These are phyloP conservation scores for Apiospora phragmitis DNA, from an alignment of 2,329 filamentous ascomycete genomes.

Conservation along the genomic window DNA sequence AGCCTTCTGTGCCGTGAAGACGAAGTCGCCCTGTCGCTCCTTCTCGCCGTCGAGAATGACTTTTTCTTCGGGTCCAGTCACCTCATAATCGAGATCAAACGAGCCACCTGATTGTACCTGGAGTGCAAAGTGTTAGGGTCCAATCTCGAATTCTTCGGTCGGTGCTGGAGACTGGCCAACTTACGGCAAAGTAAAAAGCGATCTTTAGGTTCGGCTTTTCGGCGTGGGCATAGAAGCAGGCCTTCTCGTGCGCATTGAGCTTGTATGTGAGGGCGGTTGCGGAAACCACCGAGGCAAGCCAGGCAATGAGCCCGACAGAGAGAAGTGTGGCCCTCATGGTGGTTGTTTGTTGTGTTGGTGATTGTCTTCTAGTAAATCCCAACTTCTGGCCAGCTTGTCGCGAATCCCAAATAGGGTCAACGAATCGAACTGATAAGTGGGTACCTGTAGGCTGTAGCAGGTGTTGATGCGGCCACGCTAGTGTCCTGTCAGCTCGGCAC, in stretches of 20 bases:
- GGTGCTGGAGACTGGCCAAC: constrained; percentile 31
- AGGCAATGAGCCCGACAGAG: constrained; percentile 69
- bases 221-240: constrained; percentile 88
- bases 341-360: constrained; percentile 23
- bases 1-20: constrained; percentile 85
- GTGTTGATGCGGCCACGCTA: constrained; percentile 15
- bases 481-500: constrained; percentile 13
- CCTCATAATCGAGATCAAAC: constrained; percentile 94
- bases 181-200: constrained; percentile 97
- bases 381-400: constrained; percentile 24
- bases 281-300: constrained; percentile 67
- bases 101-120: constrained; percentile 97
- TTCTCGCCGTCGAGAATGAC: constrained; percentile 83
- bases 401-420: constrained; percentile 12
- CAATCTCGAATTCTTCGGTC: not conserved
- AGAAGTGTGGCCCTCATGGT: constrained; percentile 67
- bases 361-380: not conserved
- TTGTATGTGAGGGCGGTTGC: constrained; percentile 95
- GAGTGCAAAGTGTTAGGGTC: not conserved
- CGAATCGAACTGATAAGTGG: not conserved
- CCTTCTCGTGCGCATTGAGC: constrained; percentile 85
- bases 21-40: constrained; percentile 94
- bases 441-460: not conserved
- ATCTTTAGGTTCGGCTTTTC: constrained; percentile 82
- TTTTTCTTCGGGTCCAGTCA: constrained; percentile 79